Evolutionary conservation across 2,329 filamentous ascomycete species (phyloP).

Genomic region (Colletotrichum sp.): DNA sequence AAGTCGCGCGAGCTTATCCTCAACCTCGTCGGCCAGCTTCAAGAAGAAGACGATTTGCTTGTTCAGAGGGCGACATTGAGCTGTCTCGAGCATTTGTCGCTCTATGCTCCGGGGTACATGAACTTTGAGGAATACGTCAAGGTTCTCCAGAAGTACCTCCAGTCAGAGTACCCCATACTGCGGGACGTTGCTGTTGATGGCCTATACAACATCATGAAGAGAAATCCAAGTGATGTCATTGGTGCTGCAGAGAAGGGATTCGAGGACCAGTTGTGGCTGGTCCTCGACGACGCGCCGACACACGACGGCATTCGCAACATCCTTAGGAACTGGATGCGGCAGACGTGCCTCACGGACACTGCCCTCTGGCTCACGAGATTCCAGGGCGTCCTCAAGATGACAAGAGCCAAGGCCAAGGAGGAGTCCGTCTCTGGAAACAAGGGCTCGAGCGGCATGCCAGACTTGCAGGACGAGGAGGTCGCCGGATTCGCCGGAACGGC

Average conservation of each 20-base stretch:
- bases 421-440: constrained; percentile 48
- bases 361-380: constrained; percentile 87
- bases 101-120: constrained; percentile 90
- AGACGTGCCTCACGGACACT: constrained; percentile 83
- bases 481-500: constrained; percentile 79
- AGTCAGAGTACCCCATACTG: constrained; percentile 71
- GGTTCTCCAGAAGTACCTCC: constrained; percentile 78
- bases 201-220: constrained; percentile 93
- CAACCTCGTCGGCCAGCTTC: constrained; percentile 83
- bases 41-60: constrained; percentile 65
- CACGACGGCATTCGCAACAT: constrained; percentile 86
- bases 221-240: constrained; percentile 84
- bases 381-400: constrained; percentile 89
- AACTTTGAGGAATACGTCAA: constrained; percentile 85
- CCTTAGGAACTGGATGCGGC: constrained; percentile 90
- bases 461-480: constrained; percentile 94
- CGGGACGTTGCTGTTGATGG: constrained; percentile 85
- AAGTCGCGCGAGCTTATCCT: constrained; percentile 94
- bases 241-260: constrained; percentile 76
- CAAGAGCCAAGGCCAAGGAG: constrained; percentile 69
- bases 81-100: constrained; percentile 87
- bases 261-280: constrained; percentile 91
- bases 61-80: constrained; percentile 79
- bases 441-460: constrained; percentile 61
- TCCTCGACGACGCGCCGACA: constrained; percentile 77